phyloP scores from a whole-genome alignment of 2,329 filamentous ascomycete species.

The Apiospora marii region DNA sequence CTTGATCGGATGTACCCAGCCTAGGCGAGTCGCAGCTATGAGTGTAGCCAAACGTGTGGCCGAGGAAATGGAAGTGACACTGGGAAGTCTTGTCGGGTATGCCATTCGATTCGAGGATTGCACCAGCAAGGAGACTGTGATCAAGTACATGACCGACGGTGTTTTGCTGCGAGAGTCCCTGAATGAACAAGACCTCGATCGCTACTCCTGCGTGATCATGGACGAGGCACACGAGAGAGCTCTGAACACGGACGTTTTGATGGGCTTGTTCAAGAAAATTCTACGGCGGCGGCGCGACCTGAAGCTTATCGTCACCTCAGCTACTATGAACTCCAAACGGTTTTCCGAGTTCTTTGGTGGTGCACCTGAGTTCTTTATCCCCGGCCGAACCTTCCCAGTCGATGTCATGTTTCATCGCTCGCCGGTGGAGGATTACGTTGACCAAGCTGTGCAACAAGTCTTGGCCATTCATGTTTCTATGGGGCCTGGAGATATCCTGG shows the following conservation, averaged over 20 bases:
- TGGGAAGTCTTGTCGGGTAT: conserved; percentile 91
- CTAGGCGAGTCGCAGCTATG: conserved; percentile 96
- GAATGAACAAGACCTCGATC: conserved; percentile 90
- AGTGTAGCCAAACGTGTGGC: conserved; percentile 97
- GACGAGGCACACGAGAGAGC: conserved; percentile 98
- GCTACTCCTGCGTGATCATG: conserved; percentile 99
- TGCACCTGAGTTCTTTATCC: conserved; percentile 95
- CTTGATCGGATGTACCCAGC: conserved; percentile 96
- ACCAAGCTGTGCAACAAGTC: conserved; percentile 95
- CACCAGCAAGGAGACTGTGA: conserved; percentile 91
- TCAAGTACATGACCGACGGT: conserved; percentile 99
- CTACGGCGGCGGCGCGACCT: conserved; percentile 86
- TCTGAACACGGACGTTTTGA: conserved; percentile 94
- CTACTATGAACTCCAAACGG: conserved; percentile 96
- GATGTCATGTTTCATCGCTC: conserved; percentile 96
- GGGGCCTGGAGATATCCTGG: conserved; percentile 89
- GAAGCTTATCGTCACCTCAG: conserved; percentile 96
- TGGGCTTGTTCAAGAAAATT: conserved; percentile 98
- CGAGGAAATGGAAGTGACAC: conserved; percentile 95
- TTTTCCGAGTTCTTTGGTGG: conserved; percentile 97
- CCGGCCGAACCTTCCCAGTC: conserved; percentile 94
- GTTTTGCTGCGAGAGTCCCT: conserved; percentile 92
- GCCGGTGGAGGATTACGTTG: conserved; percentile 96
- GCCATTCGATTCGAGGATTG: conserved; percentile 99
- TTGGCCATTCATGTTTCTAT: conserved; percentile 96